phyloP scores from a whole-genome alignment of 345 rosid species.

The Gossypium sturtianum region DNA sequence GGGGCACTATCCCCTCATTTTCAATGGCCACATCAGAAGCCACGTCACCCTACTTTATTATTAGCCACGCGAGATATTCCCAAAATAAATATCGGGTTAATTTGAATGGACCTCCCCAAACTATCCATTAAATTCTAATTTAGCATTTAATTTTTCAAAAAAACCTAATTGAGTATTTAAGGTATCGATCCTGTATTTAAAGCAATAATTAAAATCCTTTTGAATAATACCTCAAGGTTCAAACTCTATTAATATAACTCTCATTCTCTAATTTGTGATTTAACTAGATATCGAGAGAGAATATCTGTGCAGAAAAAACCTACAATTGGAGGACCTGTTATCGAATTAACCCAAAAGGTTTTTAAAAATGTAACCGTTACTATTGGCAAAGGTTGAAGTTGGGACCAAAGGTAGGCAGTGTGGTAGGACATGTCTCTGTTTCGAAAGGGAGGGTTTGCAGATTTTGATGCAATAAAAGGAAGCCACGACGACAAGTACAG shows the following conservation, averaged over 20 bases:
- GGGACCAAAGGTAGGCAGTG: conserved; percentile 25
- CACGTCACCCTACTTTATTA: conserved; percentile 15
- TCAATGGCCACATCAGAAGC: conserved; percentile 1
- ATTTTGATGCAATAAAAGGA: background rate
- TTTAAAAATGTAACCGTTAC: conserved; percentile 39
- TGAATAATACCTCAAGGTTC: too few species aligned
- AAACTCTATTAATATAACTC: too few species aligned
- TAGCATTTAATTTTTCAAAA: too few species aligned
- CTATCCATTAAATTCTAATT: too few species aligned
- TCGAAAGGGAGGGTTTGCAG: background rate
- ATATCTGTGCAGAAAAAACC: too few species aligned
- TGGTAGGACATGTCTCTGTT: conserved; percentile 17
- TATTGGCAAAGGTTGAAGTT: conserved; percentile 14
- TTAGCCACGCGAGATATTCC: background rate
- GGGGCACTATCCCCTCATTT: background rate
- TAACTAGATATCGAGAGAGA: too few species aligned
- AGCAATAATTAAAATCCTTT: too few species aligned
- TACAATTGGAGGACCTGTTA: background rate
- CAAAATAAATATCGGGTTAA: too few species aligned
- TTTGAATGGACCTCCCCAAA: too few species aligned
- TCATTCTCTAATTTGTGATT: too few species aligned
- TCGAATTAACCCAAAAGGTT: background rate
- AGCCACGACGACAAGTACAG: conserved; percentile 22
- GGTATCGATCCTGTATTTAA: too few species aligned
- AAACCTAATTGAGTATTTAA: too few species aligned